phyloP scores from a whole-genome alignment of 495 filamentous ascomycete species.

The Clavariopsis aquatica region DNA sequence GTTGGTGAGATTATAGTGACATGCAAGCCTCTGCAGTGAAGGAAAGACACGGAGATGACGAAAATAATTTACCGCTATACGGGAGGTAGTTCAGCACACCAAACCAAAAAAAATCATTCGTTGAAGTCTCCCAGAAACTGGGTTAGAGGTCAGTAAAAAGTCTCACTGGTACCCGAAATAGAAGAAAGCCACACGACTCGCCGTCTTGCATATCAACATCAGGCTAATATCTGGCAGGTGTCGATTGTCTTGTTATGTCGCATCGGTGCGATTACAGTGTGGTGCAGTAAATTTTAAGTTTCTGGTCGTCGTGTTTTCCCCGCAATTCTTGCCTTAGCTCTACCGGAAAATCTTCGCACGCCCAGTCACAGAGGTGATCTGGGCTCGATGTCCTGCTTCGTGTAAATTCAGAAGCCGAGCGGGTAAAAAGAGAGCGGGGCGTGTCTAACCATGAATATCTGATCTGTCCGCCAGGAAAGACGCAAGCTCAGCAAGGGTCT shows the following conservation, averaged over 20 bases:
- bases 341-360: background rate
- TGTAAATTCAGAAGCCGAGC: constrained; percentile 1
- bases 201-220: background rate
- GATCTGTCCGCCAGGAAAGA: background rate
- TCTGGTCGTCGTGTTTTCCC: background rate
- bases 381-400: constrained; percentile 6
- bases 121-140: no score
- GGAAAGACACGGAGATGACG: background rate
- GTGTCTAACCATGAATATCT: background rate
- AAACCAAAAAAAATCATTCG: no score
- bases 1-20: background rate
- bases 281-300: background rate
- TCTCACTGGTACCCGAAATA: background rate
- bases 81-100: no score
- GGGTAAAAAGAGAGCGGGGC: constrained; percentile 5
- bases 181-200: background rate
- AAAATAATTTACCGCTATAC: background rate
- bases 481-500: background rate
- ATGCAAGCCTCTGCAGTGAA: background rate
- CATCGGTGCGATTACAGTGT: background rate
- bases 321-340: constrained; percentile 1
- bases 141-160: background rate
- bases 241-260: background rate
- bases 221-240: constrained; percentile 1
- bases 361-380: constrained; percentile 1